phyloP scores from a whole-genome alignment of 352 stramenopile genomes.

The Globisporangium echinulatum region DNA sequence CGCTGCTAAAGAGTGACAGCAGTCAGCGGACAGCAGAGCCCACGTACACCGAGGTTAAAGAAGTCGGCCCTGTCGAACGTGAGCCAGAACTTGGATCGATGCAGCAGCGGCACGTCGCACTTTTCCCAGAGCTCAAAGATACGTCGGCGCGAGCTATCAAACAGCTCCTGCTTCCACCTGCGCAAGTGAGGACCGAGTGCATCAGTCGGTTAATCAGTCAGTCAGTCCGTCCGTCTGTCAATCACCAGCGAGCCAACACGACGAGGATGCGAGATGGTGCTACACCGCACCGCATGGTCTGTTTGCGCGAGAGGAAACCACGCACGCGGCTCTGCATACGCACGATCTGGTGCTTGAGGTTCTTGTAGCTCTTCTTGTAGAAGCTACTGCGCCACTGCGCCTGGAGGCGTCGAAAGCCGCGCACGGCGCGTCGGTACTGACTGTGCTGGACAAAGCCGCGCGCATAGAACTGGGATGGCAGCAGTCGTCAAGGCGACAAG shows the following conservation, averaged over 20 bases:
- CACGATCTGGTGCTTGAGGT: slow-evolving; percentile 53
- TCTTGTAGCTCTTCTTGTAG: slow-evolving; percentile 54
- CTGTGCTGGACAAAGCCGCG: slow-evolving; percentile 39
- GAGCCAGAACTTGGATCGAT: slow-evolving; percentile 82
- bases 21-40: too few relatives aligned
- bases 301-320: slow-evolving; percentile 50
- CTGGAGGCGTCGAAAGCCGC: slow-evolving; percentile 53
- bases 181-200: not conserved
- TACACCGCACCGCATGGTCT: slow-evolving; percentile 36
- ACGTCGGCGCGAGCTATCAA: slow-evolving; percentile 39
- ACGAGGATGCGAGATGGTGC: too few relatives aligned
- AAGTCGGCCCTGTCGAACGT: slow-evolving; percentile 69
- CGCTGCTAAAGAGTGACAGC: too few relatives aligned
- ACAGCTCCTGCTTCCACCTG: slow-evolving; percentile 61
- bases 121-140: slow-evolving; percentile 71
- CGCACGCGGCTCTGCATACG: slow-evolving; percentile 57
- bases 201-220: not conserved
- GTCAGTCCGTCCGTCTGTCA: too few relatives aligned
- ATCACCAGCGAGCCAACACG: too few relatives aligned
- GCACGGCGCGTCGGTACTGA: slow-evolving; percentile 36
- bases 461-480: slow-evolving; percentile 25
- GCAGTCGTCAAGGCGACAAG: not conserved
- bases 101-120: slow-evolving; percentile 54
- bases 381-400: slow-evolving; percentile 61
- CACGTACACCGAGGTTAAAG: slow-evolving; percentile 63